Base-by-base conservation (phyloP, 345 rosid genomes). In the Camelina hispida region DNA sequence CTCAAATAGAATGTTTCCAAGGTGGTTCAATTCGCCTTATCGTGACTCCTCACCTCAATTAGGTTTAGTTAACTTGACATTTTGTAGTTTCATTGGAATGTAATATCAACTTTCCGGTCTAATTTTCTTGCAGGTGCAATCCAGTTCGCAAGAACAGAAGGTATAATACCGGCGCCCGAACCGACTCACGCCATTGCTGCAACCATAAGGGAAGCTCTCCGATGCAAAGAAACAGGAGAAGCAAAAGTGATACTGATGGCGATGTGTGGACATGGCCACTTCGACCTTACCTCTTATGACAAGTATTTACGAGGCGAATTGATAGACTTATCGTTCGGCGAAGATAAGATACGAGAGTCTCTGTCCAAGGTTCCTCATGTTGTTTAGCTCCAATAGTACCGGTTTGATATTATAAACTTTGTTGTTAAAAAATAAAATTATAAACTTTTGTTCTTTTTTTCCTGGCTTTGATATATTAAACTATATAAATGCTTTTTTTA, bases 211-310 rank as follows among this genome's bases (percentile, higher is more conserved):
- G 96, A 94, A 81, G 98, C 97, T 66, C 83, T 94, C 20, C 85
- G 50, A 6, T 94, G 98, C 69, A 89, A 62, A 73, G 90, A 89
- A 82, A 83, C 87, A 0, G 93, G 98, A 66, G 96, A 91, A 81
- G 81, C 83, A 9, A 91, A 90, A 83, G 97, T 91, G 32, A 94
- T 94, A 82, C 87, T 94, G 8, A 91, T 72, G 81, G 96, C 95
- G 11, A 87, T 89, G 96, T 91, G 98, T 79, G 98, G 98, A 28
- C 98, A 94, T 63, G 98, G 98, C 68, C 98, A 94, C 73, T 94
- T 94, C 37, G 97, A 94, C 74, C 85, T 94, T 62, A 11, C 91
- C 3, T 75, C 98, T 9, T 93, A 93, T 61, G 97, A 91, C 54
- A 93, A 84, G 64, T 93, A 85, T 57, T 78, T 93, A 84, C 83